Percentiles rank a stretch among this genome's conserved stretches.
Evolutionary conservation across 106 monocot genomes (phyloP).

Genomic region (Narthecium ossifragum): DNA sequence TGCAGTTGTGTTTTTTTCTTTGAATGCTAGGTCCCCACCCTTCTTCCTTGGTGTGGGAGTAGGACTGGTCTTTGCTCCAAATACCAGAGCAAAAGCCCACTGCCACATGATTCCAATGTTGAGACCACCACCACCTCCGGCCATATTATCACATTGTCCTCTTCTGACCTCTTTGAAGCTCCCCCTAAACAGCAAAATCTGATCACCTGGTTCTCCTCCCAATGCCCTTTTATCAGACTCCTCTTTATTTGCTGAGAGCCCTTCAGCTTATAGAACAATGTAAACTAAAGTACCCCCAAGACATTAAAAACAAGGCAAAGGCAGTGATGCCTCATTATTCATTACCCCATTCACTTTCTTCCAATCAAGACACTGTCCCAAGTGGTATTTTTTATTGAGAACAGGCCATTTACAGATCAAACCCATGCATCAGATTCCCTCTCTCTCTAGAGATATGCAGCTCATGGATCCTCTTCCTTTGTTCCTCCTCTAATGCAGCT

Average conservation of each 20-base stretch:
- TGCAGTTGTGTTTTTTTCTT: constrained; percentile 4
- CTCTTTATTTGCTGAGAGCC: background rate
- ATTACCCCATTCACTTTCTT: background rate
- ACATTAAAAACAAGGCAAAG: constrained; percentile 21
- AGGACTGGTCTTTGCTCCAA: constrained; percentile 42
- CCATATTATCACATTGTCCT: constrained; percentile 28
- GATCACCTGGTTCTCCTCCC: constrained; percentile 8
- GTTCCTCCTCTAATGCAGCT: background rate
- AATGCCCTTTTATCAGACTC: background rate
- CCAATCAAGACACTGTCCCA: background rate
- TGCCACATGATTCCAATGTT: constrained; percentile 17
- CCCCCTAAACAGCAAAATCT: constrained; percentile 12
- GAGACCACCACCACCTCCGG: background rate
- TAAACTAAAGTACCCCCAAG: constrained; percentile 20
- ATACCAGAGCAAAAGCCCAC: constrained; percentile 21
- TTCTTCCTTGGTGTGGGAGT: constrained; percentile 22
- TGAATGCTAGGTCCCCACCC: constrained; percentile 13
- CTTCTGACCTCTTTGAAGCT: constrained; percentile 10
- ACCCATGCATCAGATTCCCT: constrained; percentile 30
- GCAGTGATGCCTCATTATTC: constrained; percentile 11
- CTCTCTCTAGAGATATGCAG: constrained; percentile 12
- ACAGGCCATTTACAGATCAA: constrained; percentile 46
- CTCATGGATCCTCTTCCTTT: constrained; percentile 2
- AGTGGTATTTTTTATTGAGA: constrained; percentile 4
- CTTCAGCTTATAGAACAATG: constrained; percentile 22